A percentile compares a stretch with the other conserved stretches of the same genome.
These are phyloP conservation scores for Puccinia triticina DNA, from an alignment of 1,284 basidiomycete species.

Conservation along the genomic window DNA sequence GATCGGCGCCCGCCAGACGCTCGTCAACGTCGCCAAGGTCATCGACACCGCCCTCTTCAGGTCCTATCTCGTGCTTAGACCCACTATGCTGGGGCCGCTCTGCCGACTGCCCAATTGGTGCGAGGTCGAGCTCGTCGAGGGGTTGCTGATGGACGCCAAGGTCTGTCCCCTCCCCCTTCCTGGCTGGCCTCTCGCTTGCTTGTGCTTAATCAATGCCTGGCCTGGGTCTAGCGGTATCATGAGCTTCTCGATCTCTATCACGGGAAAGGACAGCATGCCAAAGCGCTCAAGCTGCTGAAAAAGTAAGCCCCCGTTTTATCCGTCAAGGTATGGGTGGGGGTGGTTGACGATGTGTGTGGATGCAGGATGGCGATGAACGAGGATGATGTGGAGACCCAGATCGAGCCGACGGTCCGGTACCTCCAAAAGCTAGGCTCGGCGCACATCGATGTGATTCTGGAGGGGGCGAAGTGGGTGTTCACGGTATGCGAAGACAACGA, in stretches of 20 bases:
- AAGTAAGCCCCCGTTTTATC: conserved; percentile 74
- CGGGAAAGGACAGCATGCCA: conserved; percentile 90
- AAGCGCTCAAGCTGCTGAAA: conserved; percentile 78
- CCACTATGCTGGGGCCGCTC: conserved; percentile 79
- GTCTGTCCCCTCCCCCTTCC: conserved; percentile 63
- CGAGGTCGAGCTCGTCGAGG: conserved; percentile 91
- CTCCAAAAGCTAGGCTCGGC: conserved; percentile 84
- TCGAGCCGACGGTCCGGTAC: conserved; percentile 82
- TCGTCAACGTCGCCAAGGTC: conserved; percentile 84
- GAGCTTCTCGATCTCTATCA: conserved; percentile 91
- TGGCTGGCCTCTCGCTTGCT: conserved; percentile 26
- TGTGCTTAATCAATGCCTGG: no score
- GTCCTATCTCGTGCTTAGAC: conserved; percentile 81
- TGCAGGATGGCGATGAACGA: conserved; percentile 76
- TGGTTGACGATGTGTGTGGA: neutral
- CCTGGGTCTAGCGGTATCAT: conserved; percentile 86
- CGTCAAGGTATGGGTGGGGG: no score
- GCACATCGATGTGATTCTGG: conserved; percentile 76
- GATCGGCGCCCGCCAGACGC: conserved; percentile 72
- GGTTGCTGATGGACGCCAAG: conserved; percentile 76
- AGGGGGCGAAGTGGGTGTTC: conserved; percentile 81
- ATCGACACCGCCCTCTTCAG: conserved; percentile 96
- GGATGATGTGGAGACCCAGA: conserved; percentile 74
- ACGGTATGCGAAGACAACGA: conserved; percentile 67
- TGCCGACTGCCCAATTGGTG: conserved; percentile 96